Base-by-base conservation (phyloP, 495 filamentous ascomycete genomes). In the Xylaria flabelliformis region DNA sequence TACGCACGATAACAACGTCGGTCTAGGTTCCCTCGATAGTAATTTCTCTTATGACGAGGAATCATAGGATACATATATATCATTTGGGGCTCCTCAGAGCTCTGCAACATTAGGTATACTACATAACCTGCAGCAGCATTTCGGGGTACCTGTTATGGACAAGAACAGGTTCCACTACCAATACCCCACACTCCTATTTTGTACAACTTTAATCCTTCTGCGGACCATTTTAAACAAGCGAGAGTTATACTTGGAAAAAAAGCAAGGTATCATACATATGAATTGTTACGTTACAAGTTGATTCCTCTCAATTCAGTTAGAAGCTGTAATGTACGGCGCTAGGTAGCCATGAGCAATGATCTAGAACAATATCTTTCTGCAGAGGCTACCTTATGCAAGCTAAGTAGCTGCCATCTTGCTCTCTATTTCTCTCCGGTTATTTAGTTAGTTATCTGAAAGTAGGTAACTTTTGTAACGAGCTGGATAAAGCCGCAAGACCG, bases 81-180 rank as follows among this genome's bases (percentile, higher is more conserved):
- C 48, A 6, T 6, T 53, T 53, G 21, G 21, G 48, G 19, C 50
- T 53, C 15, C 9, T 42, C 10, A 13, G 39, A 13, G 39, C 39
- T 42, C 10, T 8, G 3, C 39, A 12, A 42, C 39, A 41, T 42
- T 29, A 29, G 26, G 12, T 9, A 41, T 36, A 36, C 8, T 36
- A 36, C 6, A 39, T 39, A 39, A 39, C 36, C 8, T 39, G 36
- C 7, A 21, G 21, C 51, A 26, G 12, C 53, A 17, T 32, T 32
- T 56, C 53, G 53, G 53, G 53, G 26, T 56, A 32, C 53, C 53
- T 32, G 4, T 56, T 56, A 56, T 4, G 53, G 53, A 56, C 53
- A 56, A 13, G 53, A 5, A 26, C 26, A 13, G 53, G 26, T 32
- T 15, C 12, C 10, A 55, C 53, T 12, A 32, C 26, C 26, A 24